These are phyloP conservation scores for Mycotypha africana DNA, from an alignment of 371 early-diverging fungal species.

Conservation along the genomic window DNA sequence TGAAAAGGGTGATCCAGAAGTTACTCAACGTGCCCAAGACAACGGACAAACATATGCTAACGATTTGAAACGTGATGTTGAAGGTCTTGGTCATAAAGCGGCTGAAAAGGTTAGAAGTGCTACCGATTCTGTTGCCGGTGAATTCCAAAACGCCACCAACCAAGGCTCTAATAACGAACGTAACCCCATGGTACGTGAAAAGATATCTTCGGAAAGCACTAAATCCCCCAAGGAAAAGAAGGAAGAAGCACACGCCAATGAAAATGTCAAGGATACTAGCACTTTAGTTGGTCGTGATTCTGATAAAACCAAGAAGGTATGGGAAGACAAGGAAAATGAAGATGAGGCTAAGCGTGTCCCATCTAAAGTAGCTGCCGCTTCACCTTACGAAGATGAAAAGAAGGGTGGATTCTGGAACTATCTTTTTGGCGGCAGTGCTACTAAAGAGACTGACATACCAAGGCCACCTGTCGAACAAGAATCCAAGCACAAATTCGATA, in stretches of 20 bases:
- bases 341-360: background rate
- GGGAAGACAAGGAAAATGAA: constrained; percentile 6
- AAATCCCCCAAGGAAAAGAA: constrained; percentile 10
- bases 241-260: constrained; percentile 6
- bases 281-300: constrained; percentile 9
- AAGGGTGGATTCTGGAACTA: constrained; percentile 1
- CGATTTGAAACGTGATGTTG: too few species aligned
- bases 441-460: background rate
- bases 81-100: too few species aligned
- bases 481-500: background rate
- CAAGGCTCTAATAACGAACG: background rate
- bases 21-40: too few species aligned
- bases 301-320: constrained; percentile 13
- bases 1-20: too few species aligned
- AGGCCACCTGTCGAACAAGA: background rate
- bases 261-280: constrained; percentile 9
- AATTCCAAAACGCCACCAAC: too few species aligned
- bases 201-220: constrained; percentile 4
- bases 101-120: background rate
- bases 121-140: too few species aligned
- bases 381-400: background rate
- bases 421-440: background rate
- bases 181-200: constrained; percentile 22
- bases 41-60: too few species aligned
- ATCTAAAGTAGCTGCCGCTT: background rate